Conservation (phyloP, 306 rosid species). For the Begonia masoniana region DNA sequence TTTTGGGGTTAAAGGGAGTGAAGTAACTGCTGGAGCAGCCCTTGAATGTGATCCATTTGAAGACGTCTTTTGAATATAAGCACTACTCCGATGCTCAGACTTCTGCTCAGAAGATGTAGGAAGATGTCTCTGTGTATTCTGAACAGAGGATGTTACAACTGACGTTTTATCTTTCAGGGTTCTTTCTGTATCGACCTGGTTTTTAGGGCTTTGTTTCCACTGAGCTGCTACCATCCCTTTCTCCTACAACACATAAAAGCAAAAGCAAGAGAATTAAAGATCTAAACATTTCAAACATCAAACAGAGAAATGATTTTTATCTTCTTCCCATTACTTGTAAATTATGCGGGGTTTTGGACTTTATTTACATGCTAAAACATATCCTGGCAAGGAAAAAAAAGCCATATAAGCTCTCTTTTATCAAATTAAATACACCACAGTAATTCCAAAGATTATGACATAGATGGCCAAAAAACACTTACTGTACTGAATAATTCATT, state of each 20-base stretch:
- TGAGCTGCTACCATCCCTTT: slow-evolving; percentile 35
- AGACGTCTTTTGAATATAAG: slow-evolving; percentile 27
- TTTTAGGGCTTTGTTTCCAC: slow-evolving; percentile 42
- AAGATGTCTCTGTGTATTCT: slow-evolving; percentile 35
- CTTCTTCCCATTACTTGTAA: too few relatives aligned
- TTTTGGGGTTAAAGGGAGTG: slow-evolving; percentile 34
- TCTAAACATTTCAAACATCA: not conserved
- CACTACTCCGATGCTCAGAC: slow-evolving; percentile 28
- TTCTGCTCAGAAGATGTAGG: slow-evolving; percentile 25
- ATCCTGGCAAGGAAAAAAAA: too few relatives aligned
- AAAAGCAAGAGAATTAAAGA: not conserved
- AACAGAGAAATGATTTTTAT: not conserved
- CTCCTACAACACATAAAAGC: slow-evolving; percentile 25
- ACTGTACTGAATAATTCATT: too few relatives aligned
- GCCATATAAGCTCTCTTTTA: too few relatives aligned
- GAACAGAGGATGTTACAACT: slow-evolving; percentile 35
- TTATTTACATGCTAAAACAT: too few relatives aligned
- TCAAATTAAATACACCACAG: too few relatives aligned
- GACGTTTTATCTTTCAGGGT: slow-evolving; percentile 43
- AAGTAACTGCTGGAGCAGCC: slow-evolving; percentile 23
- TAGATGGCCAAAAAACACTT: too few relatives aligned
- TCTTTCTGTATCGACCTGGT: slow-evolving; percentile 39
- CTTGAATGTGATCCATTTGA: slow-evolving; percentile 34
- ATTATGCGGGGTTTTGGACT: too few relatives aligned
- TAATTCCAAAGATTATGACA: too few relatives aligned